Base-by-base conservation (phyloP, 2,329 filamentous ascomycete genomes). In the Aspergillus luchuensis region DNA sequence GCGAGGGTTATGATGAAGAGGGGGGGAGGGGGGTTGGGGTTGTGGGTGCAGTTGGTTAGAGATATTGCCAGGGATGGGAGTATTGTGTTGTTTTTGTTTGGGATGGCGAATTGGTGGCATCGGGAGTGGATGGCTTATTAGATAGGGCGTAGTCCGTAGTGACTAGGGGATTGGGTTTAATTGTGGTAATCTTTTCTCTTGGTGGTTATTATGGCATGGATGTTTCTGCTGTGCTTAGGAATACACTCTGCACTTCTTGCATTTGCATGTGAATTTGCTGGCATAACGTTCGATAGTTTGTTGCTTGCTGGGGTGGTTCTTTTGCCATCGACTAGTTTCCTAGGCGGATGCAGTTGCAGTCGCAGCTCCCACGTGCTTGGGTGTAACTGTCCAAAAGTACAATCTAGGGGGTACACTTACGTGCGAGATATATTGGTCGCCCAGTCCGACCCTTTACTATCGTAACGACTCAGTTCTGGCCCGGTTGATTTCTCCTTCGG, bases 61-160 rank as follows among this genome's bases (percentile, higher is more conserved):
- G 74, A 79, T 63, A 64, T 79, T 19, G 64, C 78, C 21, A 72
- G 75, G 41, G 79, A 82, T 69, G 79, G 78, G 3, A 78, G 76
- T 57, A 70, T 82, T 23, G 72, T 78, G 43, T 63, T 82, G 17
- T 82, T 82, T 66, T 66, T 79, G 28, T 68, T 82, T 58, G 80
- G 80, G 5, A 67, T 78, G 64, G 75, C 74, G 47, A 73, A 71
- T 57, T 81, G 79, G 79, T 78, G 74, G 67, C 64, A 66, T 67
- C 65, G 67, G 28, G 73, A 68, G 54, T 75, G 73, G 73, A 62
- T 70, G 60, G 63, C 51, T 33, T 23, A 19, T 43, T 41, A 30
- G 25, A 13, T 8, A 17, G 33, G n/a, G 7, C 11, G 41, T 41
- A 28, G 7, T 30, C 28, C 8, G 10, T 30, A 30, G 17, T 13